Evolutionary conservation across 495 filamentous ascomycete species (phyloP).

Genomic region (Immersiella caudata): DNA sequence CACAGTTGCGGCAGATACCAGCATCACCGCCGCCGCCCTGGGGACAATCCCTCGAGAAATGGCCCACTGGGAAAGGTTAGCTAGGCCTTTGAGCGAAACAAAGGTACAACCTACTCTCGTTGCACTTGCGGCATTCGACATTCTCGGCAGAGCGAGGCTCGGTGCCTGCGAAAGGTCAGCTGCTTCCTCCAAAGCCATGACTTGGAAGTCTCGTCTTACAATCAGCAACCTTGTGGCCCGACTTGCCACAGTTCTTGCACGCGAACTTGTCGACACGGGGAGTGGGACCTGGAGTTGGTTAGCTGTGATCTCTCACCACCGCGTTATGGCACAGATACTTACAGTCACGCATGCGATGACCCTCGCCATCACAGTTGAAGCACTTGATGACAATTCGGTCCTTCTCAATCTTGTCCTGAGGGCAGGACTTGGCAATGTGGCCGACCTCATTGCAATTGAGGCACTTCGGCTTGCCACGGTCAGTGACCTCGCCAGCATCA

Average conservation of each 20-base stretch:
- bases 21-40: constrained; percentile 44
- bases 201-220: constrained; percentile 34
- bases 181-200: constrained; percentile 22
- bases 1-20: constrained; percentile 69
- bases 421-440: constrained; percentile 68
- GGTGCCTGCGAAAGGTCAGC: constrained; percentile 46
- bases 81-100: constrained; percentile 14
- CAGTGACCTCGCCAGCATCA: constrained; percentile 70
- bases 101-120: constrained; percentile 55
- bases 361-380: constrained; percentile 69
- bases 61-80: constrained; percentile 62
- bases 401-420: constrained; percentile 57
- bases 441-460: constrained; percentile 73
- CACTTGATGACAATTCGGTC: constrained; percentile 65
- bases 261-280: constrained; percentile 60
- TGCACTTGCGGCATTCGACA: constrained; percentile 81
- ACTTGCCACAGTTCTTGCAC: constrained; percentile 80
- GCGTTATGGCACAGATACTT: constrained; percentile 27
- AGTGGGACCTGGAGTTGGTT: constrained; percentile 46
- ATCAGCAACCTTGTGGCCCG: constrained; percentile 46
- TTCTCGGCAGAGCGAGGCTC: constrained; percentile 71
- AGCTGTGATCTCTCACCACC: constrained; percentile 27
- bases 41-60: constrained; percentile 84
- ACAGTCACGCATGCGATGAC: constrained; percentile 76
- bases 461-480: constrained; percentile 70